phyloP scores from a whole-genome alignment of 2,329 filamentous ascomycete species.

The Exophiala spinifera region DNA sequence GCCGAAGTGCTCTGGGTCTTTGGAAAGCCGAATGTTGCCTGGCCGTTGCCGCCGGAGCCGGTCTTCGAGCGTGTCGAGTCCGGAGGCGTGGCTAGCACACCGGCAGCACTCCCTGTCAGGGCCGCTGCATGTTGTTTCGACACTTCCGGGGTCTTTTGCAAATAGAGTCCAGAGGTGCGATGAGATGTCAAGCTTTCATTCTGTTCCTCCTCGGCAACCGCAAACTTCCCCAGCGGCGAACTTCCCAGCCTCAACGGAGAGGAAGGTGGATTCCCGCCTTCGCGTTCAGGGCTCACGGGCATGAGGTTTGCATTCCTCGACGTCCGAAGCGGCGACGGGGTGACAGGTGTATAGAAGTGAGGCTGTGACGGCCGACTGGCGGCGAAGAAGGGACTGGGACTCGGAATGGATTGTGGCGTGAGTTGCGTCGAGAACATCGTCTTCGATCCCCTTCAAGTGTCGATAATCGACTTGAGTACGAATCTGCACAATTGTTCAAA shows the following conservation, averaged over 20 bases:
- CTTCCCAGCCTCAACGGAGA: conserved; percentile 8
- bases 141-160: conserved; percentile 5
- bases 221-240: conserved; percentile 9
- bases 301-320: conserved; percentile 28
- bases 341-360: conserved; percentile 25
- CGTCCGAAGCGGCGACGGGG: conserved; percentile 26
- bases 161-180: background rate
- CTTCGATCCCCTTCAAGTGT: background rate
- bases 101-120: background rate
- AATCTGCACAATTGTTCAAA: background rate
- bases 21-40: background rate
- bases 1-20: background rate
- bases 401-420: conserved; percentile 5
- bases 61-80: conserved; percentile 8
- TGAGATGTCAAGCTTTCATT: background rate
- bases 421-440: conserved; percentile 18
- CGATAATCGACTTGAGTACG: no score
- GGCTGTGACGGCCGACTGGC: conserved; percentile 47
- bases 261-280: background rate
- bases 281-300: conserved; percentile 4
- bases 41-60: background rate
- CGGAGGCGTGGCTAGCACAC: conserved; percentile 10
- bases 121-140: background rate
- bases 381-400: conserved; percentile 12
- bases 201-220: background rate